Percentiles rank a stretch among this genome's conserved stretches.
Evolutionary conservation across 306 rosid species (phyloP).

Genomic region (Cucurbita argyrosperma): DNA sequence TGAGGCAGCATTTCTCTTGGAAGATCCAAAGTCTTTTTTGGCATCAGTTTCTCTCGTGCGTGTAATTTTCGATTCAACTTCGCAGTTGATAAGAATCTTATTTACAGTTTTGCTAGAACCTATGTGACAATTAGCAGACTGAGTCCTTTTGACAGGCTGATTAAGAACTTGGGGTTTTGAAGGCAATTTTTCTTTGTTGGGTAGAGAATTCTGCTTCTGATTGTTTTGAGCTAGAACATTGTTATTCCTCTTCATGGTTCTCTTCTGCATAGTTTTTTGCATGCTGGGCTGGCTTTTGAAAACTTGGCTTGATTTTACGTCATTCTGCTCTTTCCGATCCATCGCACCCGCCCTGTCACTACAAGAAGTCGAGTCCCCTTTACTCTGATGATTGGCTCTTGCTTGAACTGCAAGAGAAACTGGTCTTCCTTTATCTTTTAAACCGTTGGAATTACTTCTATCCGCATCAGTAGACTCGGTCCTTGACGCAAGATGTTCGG

Average conservation of each 20-base stretch:
- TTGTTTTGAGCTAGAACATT: conserved; percentile 52
- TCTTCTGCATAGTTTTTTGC: conserved; percentile 35
- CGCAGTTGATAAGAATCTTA: conserved; percentile 28
- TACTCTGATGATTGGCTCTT: conserved; percentile 31
- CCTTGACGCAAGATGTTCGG: conserved; percentile 25
- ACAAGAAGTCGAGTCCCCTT: conserved; percentile 24
- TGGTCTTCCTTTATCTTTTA: conserved; percentile 39
- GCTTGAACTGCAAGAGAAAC: conserved; percentile 29
- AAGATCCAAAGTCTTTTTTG: conserved; percentile 26
- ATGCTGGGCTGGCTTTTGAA: conserved; percentile 26
- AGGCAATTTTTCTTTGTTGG: conserved; percentile 28
- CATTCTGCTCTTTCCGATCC: conserved; percentile 36
- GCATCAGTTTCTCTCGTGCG: conserved; percentile 22
- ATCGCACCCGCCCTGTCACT: conserved; percentile 23
- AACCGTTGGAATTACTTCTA: conserved; percentile 16
- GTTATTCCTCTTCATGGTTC: conserved; percentile 21
- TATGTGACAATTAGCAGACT: conserved; percentile 21
- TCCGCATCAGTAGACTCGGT: conserved; percentile 27
- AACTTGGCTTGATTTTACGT: conserved; percentile 31
- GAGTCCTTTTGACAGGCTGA: conserved; percentile 23
- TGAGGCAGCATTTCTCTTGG: conserved; percentile 18
- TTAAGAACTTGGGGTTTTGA: conserved; percentile 26
- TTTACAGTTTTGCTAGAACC: conserved; percentile 27
- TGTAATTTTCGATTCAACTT: conserved; percentile 26
- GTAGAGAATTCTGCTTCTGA: conserved; percentile 62